Conservation (phyloP, 106 monocot genomes). For the Dendrobium catenatum region DNA sequence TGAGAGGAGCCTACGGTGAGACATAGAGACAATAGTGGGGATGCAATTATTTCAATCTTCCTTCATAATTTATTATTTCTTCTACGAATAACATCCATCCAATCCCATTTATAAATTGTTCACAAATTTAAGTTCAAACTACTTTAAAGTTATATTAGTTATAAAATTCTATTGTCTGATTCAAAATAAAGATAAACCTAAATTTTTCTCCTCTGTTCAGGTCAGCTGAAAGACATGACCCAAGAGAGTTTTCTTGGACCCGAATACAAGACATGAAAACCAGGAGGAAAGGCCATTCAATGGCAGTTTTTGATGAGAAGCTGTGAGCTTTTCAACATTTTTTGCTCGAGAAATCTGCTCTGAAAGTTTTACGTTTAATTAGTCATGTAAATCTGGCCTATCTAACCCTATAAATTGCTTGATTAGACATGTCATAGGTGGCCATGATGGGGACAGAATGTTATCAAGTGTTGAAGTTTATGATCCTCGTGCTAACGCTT, state of each 20-base stretch:
- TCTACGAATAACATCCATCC: too few species aligned
- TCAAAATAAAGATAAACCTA: too few species aligned
- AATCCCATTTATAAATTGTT: too few species aligned
- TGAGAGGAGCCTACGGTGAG: too few species aligned
- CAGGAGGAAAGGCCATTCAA: slow-evolving; percentile 46
- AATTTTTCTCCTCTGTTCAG: slow-evolving; percentile 21
- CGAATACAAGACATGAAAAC: slow-evolving; percentile 48
- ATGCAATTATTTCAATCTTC: too few species aligned
- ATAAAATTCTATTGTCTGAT: too few species aligned
- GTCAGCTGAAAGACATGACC: slow-evolving; percentile 69
- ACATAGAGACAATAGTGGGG: too few species aligned
- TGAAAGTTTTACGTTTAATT: too few species aligned
- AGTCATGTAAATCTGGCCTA: neutral
- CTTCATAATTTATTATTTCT: too few species aligned
- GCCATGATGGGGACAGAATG: slow-evolving; percentile 43
- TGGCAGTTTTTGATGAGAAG: slow-evolving; percentile 46
- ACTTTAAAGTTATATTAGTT: too few species aligned
- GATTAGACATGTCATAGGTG: slow-evolving; percentile 59
- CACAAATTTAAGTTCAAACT: too few species aligned
- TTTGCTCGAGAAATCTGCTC: neutral
- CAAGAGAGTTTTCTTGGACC: slow-evolving; percentile 49
- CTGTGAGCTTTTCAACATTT: slow-evolving; percentile 32
- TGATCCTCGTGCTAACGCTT: slow-evolving; percentile 52
- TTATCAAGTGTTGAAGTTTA: slow-evolving; percentile 52
- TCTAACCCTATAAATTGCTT: neutral